These are phyloP conservation scores for Yarrowia sp. DNA, from an alignment of 805 yeast genomes.

Conservation along the genomic window DNA sequence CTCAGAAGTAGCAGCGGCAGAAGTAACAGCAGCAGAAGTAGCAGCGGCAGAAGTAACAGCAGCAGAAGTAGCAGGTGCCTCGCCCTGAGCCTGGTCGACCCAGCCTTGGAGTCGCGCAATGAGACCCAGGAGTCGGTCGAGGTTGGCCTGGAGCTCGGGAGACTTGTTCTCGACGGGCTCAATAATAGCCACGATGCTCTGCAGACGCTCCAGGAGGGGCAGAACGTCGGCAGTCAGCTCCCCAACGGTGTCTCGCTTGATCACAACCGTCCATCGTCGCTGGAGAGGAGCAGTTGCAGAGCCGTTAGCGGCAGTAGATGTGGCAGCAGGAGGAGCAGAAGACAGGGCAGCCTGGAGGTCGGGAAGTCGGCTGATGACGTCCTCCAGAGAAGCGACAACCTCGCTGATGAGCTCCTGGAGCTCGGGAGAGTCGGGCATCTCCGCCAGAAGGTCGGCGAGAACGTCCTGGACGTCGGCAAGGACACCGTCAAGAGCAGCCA, in stretches of 20 bases:
- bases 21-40: too few species aligned
- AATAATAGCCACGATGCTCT: background rate
- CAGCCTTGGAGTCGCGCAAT: background rate
- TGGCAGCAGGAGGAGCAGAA: background rate
- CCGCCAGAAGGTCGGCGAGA: background rate
- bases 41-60: too few species aligned
- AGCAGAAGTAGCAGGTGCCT: too few species aligned
- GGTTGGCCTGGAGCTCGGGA: background rate
- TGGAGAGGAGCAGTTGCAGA: too few species aligned
- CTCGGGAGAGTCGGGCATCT: background rate
- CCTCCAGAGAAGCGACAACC: background rate
- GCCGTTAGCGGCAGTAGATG: too few species aligned
- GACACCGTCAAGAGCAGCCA: background rate
- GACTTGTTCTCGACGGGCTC: background rate
- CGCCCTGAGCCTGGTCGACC: too few species aligned
- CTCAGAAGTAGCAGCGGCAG: too few species aligned
- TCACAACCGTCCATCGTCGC: background rate
- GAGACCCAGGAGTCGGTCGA: background rate
- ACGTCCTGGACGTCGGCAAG: background rate
- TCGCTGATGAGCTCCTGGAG: background rate
- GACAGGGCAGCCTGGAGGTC: background rate
- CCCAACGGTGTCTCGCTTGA: background rate
- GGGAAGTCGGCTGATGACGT: background rate
- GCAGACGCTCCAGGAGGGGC: background rate
- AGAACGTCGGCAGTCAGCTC: background rate